phyloP scores from a whole-genome alignment of 2,329 filamentous ascomycete genomes.

The Fusarium liriodendri region DNA sequence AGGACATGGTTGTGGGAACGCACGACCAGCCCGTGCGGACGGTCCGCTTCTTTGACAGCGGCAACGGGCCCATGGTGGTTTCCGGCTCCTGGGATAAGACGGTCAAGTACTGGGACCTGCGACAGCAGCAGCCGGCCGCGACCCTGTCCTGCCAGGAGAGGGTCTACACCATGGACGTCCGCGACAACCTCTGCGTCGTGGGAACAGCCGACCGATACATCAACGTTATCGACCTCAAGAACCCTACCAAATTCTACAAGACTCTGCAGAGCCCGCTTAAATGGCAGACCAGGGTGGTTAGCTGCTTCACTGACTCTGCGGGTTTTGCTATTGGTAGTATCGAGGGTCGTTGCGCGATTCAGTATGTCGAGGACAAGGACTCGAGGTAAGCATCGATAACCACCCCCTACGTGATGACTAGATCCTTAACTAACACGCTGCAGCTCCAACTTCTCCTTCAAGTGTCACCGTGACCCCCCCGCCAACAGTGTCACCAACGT shows the following conservation, averaged over 20 bases:
- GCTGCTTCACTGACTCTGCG: slow-evolving; percentile 90
- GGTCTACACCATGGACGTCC: slow-evolving; percentile 92
- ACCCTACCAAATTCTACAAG: slow-evolving; percentile 94
- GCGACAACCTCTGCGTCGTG: slow-evolving; percentile 87
- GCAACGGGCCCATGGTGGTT: slow-evolving; percentile 82
- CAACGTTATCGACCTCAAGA: slow-evolving; percentile 91
- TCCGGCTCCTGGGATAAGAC: slow-evolving; percentile 95
- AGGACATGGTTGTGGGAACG: slow-evolving; percentile 79
- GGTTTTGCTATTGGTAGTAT: slow-evolving; percentile 97
- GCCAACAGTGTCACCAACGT: slow-evolving; percentile 85
- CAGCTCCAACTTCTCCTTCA: slow-evolving; percentile 97
- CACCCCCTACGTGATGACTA: not conserved
- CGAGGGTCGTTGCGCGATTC: slow-evolving; percentile 96
- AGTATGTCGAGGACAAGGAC: slow-evolving; percentile 98
- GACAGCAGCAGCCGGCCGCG: slow-evolving; percentile 72
- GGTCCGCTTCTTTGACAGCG: slow-evolving; percentile 81
- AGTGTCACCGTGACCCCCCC: slow-evolving; percentile 91
- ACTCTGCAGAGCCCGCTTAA: slow-evolving; percentile 95
- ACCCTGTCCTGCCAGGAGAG: slow-evolving; percentile 78
- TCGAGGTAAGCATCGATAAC: slow-evolving; percentile 63
- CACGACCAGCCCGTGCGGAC: slow-evolving; percentile 87
- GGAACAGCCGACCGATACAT: slow-evolving; percentile 96
- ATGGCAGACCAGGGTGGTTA: slow-evolving; percentile 96
- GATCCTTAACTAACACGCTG: slow-evolving; percentile 15
- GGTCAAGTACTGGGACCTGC: slow-evolving; percentile 89